phyloP scores from a whole-genome alignment of 1,284 basidiomycete species.

The Exsudoporus floridanus region DNA sequence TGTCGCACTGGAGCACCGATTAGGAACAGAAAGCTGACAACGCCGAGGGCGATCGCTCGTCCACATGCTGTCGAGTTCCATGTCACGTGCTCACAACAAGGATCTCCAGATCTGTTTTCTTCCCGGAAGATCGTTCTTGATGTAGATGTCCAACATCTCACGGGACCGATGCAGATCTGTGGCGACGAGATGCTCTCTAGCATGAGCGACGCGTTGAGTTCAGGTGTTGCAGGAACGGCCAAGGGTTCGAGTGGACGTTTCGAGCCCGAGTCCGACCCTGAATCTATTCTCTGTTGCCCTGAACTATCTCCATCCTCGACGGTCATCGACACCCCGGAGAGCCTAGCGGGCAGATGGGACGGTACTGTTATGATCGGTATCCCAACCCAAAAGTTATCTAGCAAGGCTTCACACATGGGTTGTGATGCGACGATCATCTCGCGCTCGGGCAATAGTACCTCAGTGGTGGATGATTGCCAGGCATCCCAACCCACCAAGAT shows the following conservation, averaged over 20 bases:
- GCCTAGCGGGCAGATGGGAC: neutral
- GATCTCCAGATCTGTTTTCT: constrained; percentile 3
- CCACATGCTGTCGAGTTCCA: neutral
- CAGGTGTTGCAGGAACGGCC: neutral
- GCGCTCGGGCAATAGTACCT: neutral
- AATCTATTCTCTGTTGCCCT: neutral
- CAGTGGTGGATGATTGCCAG: neutral
- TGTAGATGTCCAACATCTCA: neutral
- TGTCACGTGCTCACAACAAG: neutral
- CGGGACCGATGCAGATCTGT: neutral
- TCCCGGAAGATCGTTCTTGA: neutral
- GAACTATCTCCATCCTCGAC: neutral
- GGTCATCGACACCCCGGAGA: neutral
- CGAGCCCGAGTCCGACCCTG: neutral
- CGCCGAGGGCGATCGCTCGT: neutral
- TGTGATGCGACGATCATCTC: neutral
- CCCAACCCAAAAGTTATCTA: neutral
- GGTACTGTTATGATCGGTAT: neutral
- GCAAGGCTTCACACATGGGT: neutral
- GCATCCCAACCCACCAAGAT: too few species aligned
- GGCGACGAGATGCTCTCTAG: neutral
- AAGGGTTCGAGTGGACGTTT: neutral
- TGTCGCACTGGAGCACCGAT: neutral
- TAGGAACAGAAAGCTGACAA: neutral
- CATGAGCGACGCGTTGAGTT: neutral